Conservation (phyloP, 306 rosid species). For the Prunus mira region DNA sequence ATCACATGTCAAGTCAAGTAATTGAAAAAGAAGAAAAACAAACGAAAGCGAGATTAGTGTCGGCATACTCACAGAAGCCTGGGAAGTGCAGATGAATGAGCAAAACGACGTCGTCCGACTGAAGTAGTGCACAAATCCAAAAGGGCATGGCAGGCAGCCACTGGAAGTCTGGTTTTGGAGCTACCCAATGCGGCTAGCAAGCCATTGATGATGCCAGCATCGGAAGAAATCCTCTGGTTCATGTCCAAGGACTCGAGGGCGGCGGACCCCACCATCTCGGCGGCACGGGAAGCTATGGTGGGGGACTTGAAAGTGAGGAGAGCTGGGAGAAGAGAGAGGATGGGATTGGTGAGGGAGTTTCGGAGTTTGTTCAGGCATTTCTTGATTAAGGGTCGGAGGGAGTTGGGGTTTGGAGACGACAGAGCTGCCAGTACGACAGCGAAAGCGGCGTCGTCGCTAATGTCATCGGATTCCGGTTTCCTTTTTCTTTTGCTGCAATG, state of each 20-base stretch:
- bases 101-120: constrained; percentile 42
- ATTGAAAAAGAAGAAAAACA: not conserved
- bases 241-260: constrained; percentile 54
- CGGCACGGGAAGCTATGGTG: constrained; percentile 29
- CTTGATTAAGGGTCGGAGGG: constrained; percentile 33
- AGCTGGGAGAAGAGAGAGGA: constrained; percentile 60
- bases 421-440: constrained; percentile 53
- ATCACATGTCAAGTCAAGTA: constrained; percentile 35
- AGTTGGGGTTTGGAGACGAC: constrained; percentile 25
- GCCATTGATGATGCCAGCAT: constrained; percentile 42
- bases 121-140: constrained; percentile 58
- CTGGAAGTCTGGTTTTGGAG: constrained; percentile 31
- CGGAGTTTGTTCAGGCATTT: constrained; percentile 50
- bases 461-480: constrained; percentile 11
- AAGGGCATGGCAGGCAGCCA: constrained; percentile 70
- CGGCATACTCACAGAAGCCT: constrained; percentile 51
- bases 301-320: constrained; percentile 36
- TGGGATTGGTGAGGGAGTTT: constrained; percentile 29
- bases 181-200: constrained; percentile 38
- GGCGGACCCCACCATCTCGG: constrained; percentile 48
- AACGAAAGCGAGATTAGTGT: not conserved
- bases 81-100: constrained; percentile 42
- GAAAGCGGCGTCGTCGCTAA: constrained; percentile 17
- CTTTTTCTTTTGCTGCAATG: constrained; percentile 33
- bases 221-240: constrained; percentile 55